These are phyloP conservation scores for Fonsecaea multimorphosa DNA, from an alignment of 2,329 filamentous ascomycete genomes.

Conservation along the genomic window DNA sequence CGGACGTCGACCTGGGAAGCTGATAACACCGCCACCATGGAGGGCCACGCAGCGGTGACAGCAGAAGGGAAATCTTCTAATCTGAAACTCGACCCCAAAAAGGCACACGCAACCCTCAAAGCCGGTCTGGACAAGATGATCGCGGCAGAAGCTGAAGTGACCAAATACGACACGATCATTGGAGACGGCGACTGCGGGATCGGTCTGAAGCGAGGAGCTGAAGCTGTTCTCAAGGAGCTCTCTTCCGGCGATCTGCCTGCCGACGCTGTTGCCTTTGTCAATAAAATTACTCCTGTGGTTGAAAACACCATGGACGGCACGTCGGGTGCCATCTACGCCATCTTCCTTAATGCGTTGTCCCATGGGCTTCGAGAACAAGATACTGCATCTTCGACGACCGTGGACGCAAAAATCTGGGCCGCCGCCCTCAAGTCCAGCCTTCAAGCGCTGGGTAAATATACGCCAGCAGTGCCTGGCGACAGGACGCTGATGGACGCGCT, in stretches of 20 bases:
- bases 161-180: conserved; percentile 76
- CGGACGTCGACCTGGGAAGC: conserved; percentile 64
- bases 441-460: conserved; percentile 77
- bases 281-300: conserved; percentile 66
- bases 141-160: conserved; percentile 68
- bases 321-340: conserved; percentile 78
- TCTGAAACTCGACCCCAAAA: conserved; percentile 57
- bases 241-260: conserved; percentile 52
- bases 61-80: conserved; percentile 60
- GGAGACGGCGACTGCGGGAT: conserved; percentile 91
- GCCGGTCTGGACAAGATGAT: conserved; percentile 66
- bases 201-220: conserved; percentile 83
- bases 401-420: conserved; percentile 63
- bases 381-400: conserved; percentile 50
- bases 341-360: conserved; percentile 86
- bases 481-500: conserved; percentile 89
- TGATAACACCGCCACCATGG: conserved; percentile 50
- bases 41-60: conserved; percentile 49
- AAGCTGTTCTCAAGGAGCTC: conserved; percentile 60
- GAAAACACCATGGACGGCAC: conserved; percentile 77
- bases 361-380: conserved; percentile 67
- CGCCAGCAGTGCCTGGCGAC: conserved; percentile 86
- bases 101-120: conserved; percentile 61
- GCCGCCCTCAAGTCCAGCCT: conserved; percentile 74
- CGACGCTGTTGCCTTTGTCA: conserved; percentile 66